Evolutionary conservation across 1,139 yeast genomes (phyloP), one percentile per base, ranked within the genome.

Genomic region (Ogataea hybrid): DNA sequence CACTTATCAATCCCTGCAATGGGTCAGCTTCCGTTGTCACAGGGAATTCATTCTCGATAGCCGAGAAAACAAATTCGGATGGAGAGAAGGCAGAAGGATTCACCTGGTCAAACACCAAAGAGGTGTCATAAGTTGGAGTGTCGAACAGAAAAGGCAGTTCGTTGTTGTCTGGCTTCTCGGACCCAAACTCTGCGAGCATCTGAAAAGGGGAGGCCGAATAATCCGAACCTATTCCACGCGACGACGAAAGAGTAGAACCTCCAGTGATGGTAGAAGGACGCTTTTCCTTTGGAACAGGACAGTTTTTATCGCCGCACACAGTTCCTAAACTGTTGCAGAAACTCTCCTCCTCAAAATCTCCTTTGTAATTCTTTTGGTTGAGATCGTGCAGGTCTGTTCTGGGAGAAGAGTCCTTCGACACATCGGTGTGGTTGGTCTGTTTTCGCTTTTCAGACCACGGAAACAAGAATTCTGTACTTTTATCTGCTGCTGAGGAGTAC

Each of bases 241-340:
- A 35, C 3, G 36, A 30, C 7, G 29, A 15, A 5, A 25, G 14
- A 2, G 28, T 23, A 5, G 32, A 25, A 9, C 39, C 29, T 5
- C 40, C 28, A 6, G 31, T 53, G 44, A 36, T 43, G 14, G 45
- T 34, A 5, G 43, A 32, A 5, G 46, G 35, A 32, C 41, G 37
- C 14, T 41, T 49, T 11, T 36, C 42, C 57, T 76, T 75, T 7
- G 96, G 95, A 7, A 81, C 62, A 3, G 95, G 95, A 47, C 75
- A 67, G 22, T 70, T 70, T 57, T 71, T 80, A n/a, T 82, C 82
- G 14, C 96, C 97, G 63, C 97, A 90, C 0, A 90, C 97, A 59
- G 80, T 75, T 49, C 77, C 77, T 54, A 90, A 70, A 55, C 81
- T 77, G 21, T 75, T 76, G 59, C 97, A 90, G 58, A 90, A 90